phyloP scores from a whole-genome alignment of 1,284 basidiomycete genomes.

The Bjerkandera adusta region DNA sequence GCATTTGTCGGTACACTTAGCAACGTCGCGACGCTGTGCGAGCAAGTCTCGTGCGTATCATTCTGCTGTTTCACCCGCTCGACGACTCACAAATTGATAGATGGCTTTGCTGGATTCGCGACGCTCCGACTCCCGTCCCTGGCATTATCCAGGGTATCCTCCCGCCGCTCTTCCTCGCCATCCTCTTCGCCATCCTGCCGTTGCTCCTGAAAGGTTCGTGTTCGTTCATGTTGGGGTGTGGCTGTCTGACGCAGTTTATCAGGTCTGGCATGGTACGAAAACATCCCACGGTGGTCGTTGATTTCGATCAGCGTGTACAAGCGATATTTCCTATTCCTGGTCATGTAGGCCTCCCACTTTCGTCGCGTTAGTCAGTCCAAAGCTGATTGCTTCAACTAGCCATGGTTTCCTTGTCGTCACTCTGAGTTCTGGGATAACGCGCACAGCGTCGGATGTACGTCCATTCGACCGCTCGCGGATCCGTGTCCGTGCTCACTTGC shows the following conservation, averaged over 20 bases:
- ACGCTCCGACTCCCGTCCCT: slow-evolving; percentile 45
- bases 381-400: slow-evolving; percentile 22
- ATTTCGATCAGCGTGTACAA: slow-evolving; percentile 76
- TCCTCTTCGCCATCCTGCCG: slow-evolving; percentile 72
- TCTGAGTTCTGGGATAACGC: slow-evolving; percentile 60
- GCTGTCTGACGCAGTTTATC: neutral
- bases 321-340: slow-evolving; percentile 73
- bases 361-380: neutral
- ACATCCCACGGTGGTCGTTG: slow-evolving; percentile 68
- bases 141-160: slow-evolving; percentile 72
- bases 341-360: slow-evolving; percentile 48
- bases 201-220: slow-evolving; percentile 59
- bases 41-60: slow-evolving; percentile 36
- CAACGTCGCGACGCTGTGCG: slow-evolving; percentile 43
- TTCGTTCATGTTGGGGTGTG: neutral
- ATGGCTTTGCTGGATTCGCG: slow-evolving; percentile 67
- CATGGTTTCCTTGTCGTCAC: slow-evolving; percentile 72
- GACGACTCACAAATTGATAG: slow-evolving; percentile 17
- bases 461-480: neutral
- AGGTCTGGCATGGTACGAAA: slow-evolving; percentile 69
- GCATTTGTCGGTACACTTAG: slow-evolving; percentile 48
- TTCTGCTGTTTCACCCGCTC: neutral
- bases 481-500: neutral
- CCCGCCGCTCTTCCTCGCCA: slow-evolving; percentile 66
- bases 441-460: slow-evolving; percentile 35